Percentiles rank a stretch among this genome's conserved stretches.
phyloP scores from a whole-genome alignment of 2,329 filamentous ascomycete genomes.

The Talaromyces rugulosus region DNA sequence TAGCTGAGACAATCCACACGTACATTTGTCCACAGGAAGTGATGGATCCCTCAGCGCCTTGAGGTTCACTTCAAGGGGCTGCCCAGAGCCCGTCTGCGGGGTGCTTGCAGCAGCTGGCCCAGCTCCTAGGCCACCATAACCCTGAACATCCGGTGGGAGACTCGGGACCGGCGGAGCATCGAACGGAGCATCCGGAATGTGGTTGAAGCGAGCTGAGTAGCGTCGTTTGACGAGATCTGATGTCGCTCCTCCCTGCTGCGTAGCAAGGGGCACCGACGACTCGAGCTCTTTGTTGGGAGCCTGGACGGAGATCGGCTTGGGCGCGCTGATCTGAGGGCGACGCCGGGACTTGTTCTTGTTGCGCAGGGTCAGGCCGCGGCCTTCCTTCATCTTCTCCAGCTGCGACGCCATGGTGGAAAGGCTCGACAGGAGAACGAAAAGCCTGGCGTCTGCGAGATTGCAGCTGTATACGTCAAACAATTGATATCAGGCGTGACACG shows the following conservation, averaged over 20 bases:
- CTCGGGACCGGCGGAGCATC: slow-evolving; percentile 68
- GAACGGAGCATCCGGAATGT: slow-evolving; percentile 63
- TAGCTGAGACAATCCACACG: slow-evolving; percentile 22
- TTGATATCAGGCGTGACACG: background rate
- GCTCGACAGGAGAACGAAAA: slow-evolving; percentile 6
- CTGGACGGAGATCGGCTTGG: slow-evolving; percentile 50
- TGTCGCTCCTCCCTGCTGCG: slow-evolving; percentile 50
- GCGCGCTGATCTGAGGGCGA: slow-evolving; percentile 57
- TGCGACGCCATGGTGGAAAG: slow-evolving; percentile 8
- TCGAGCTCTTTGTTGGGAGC: slow-evolving; percentile 30
- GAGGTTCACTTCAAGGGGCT: slow-evolving; percentile 66
- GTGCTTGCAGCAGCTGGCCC: slow-evolving; percentile 40
- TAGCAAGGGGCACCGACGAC: slow-evolving; percentile 17
- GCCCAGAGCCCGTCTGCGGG: slow-evolving; percentile 52
- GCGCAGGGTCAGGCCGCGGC: slow-evolving; percentile 58
- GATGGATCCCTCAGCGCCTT: slow-evolving; percentile 75
- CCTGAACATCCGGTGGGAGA: slow-evolving; percentile 55
- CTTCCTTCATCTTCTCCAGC: slow-evolving; percentile 40
- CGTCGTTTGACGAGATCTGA: slow-evolving; percentile 87
- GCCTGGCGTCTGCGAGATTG: background rate
- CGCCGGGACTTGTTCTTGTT: slow-evolving; percentile 56
- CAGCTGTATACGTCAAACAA: too few relatives aligned
- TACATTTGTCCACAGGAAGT: slow-evolving; percentile 74
- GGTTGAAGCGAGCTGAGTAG: slow-evolving; percentile 90
- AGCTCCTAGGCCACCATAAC: slow-evolving; percentile 50